Percentiles rank a stretch among this genome's conserved stretches.
Conservation (phyloP, 2,329 filamentous ascomycete genomes). For the Coleophoma cylindrospora region DNA sequence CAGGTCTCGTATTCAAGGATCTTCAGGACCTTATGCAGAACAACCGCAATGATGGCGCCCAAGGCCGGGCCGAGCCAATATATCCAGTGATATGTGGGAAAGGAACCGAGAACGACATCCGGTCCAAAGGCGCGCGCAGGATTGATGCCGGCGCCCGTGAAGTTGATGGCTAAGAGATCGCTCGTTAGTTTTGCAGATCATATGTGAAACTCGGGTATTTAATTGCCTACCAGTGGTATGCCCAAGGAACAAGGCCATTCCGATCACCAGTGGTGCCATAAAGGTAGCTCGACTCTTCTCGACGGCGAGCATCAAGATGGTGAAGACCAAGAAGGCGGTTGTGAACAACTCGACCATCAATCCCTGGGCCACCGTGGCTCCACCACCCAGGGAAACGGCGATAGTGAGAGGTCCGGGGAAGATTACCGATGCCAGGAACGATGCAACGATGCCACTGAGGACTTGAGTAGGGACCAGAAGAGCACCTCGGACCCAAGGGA, state of each 20-base stretch:
- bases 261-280: conserved; percentile 67
- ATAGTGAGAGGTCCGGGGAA: conserved; percentile 38
- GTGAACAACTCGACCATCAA: conserved; percentile 42
- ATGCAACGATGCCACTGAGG: conserved; percentile 25
- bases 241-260: conserved; percentile 61
- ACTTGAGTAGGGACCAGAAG: conserved; percentile 25
- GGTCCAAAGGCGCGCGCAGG: conserved; percentile 40
- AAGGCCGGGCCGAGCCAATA: conserved; percentile 45
- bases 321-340: conserved; percentile 38
- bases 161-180: conserved; percentile 31
- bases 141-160: conserved; percentile 42
- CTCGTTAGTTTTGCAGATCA: not conserved
- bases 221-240: conserved; percentile 12
- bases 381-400: conserved; percentile 31
- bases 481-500: conserved; percentile 21
- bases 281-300: conserved; percentile 72
- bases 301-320: conserved; percentile 49
- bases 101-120: conserved; percentile 34
- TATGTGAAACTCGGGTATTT: not conserved
- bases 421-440: conserved; percentile 32
- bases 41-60: conserved; percentile 39
- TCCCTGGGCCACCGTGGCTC: conserved; percentile 34
- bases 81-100: conserved; percentile 40
- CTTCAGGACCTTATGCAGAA: conserved; percentile 42
- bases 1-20: conserved; percentile 43